A percentile compares a stretch with the other conserved stretches of the same genome.
Conservation (phyloP, 352 stramenopile genomes). For the Pythium diclinum region DNA sequence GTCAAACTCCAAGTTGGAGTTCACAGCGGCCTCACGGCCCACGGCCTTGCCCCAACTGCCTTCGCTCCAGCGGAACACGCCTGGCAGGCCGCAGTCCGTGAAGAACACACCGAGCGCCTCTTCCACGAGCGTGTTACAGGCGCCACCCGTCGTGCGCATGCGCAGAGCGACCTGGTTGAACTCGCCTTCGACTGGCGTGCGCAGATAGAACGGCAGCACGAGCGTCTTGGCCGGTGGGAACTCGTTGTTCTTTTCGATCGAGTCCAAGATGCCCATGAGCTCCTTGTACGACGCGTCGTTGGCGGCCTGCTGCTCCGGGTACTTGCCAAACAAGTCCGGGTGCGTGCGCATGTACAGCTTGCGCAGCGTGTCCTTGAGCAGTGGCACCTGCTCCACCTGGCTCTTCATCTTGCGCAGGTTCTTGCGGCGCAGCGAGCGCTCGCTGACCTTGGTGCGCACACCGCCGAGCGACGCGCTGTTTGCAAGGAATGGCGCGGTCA, state of each 20-base stretch:
- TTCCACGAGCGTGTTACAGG: slow-evolving; percentile 78
- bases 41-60: slow-evolving; percentile 70
- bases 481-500: slow-evolving; percentile 13
- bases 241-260: slow-evolving; percentile 77
- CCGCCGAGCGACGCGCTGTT: slow-evolving; percentile 11
- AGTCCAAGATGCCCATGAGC: slow-evolving; percentile 74
- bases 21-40: slow-evolving; percentile 53
- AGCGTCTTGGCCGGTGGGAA: slow-evolving; percentile 72
- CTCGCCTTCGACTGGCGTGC: slow-evolving; percentile 58
- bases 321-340: slow-evolving; percentile 72
- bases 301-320: slow-evolving; percentile 54
- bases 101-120: slow-evolving; percentile 72
- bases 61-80: slow-evolving; percentile 67
- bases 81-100: slow-evolving; percentile 54
- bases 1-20: slow-evolving; percentile 65
- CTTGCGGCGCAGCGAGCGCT: slow-evolving; percentile 64
- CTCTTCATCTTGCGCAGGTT: slow-evolving; percentile 80
- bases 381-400: slow-evolving; percentile 49
- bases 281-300: slow-evolving; percentile 83
- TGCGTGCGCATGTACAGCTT: slow-evolving; percentile 83
- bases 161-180: slow-evolving; percentile 68
- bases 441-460: slow-evolving; percentile 69
- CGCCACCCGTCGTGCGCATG: slow-evolving; percentile 65
- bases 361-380: slow-evolving; percentile 73
- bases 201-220: slow-evolving; percentile 65